phyloP scores from a whole-genome alignment of 352 stramenopile species.

The Phytophthora litchii region DNA sequence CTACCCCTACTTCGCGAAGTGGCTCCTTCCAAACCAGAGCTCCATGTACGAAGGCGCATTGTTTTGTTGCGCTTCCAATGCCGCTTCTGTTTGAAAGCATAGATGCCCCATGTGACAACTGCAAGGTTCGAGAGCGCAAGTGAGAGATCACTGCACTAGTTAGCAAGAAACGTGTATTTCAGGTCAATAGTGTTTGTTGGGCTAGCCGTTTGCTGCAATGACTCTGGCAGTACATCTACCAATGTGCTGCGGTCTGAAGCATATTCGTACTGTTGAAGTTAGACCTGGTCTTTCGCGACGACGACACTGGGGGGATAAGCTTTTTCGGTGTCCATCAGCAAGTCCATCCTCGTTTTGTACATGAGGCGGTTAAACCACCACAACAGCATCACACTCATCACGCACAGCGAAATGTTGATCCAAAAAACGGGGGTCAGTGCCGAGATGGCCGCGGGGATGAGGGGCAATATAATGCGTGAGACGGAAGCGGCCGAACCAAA shows the following conservation, averaged over 20 bases:
- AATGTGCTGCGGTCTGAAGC: no score
- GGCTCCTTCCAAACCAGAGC: no score
- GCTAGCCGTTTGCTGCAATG: no score
- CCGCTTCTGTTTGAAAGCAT: conserved; percentile 1
- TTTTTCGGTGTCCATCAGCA: conserved; percentile 42
- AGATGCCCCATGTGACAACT: no score
- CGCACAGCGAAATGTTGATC: conserved; percentile 66
- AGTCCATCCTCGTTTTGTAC: conserved; percentile 42
- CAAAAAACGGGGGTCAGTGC: conserved; percentile 68
- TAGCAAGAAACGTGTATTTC: conserved; percentile 7
- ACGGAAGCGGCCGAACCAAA: conserved; percentile 71
- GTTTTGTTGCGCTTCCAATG: neutral
- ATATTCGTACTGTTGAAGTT: no score
- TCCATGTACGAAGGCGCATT: no score
- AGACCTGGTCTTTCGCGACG: conserved; percentile 20
- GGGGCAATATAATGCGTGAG: conserved; percentile 72
- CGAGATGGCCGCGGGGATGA: conserved; percentile 64
- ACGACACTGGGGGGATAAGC: conserved; percentile 17
- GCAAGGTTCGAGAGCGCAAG: no score
- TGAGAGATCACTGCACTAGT: no score
- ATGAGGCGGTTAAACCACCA: conserved; percentile 68
- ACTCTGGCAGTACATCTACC: no score
- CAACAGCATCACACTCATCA: conserved; percentile 56
- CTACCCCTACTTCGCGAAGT: neutral
- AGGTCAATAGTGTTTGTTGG: no score